phyloP scores from a whole-genome alignment of 202 grass and related monocot species.

The Panicum virgatum region DNA sequence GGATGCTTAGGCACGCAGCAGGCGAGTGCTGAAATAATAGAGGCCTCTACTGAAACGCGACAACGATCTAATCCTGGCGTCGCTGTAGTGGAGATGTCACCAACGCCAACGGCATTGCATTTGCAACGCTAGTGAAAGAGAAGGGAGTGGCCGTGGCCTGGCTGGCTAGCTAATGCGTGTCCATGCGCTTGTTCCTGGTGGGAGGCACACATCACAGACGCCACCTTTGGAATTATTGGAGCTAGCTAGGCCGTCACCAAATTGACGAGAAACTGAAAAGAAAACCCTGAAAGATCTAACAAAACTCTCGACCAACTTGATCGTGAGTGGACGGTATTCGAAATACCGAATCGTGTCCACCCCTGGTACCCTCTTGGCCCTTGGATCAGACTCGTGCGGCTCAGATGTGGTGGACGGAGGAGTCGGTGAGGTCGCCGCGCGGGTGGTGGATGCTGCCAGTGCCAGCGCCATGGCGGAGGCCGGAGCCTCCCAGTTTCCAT shows the following conservation, averaged over 20 bases:
- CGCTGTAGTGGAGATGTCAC: constrained; percentile 32
- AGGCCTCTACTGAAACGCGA: constrained; percentile 23
- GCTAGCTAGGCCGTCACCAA: background rate
- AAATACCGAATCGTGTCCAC: no score
- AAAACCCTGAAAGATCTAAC: background rate
- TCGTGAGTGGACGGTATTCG: background rate
- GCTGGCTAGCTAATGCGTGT: background rate
- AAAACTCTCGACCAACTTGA: background rate
- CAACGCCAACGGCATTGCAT: background rate
- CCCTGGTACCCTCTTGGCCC: no score
- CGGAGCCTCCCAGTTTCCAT: no score
- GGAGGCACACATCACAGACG: background rate
- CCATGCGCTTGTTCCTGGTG: background rate
- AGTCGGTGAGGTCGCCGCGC: no score
- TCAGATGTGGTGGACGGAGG: no score
- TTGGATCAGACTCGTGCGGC: no score
- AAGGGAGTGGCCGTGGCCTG: background rate
- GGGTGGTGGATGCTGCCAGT: no score
- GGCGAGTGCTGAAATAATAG: constrained; percentile 32
- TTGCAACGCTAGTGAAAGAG: background rate
- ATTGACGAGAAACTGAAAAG: background rate
- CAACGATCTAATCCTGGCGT: constrained; percentile 26
- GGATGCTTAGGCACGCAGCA: constrained; percentile 9
- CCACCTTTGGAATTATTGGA: constrained; percentile 24
- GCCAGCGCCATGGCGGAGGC: no score